Conservation (phyloP, 768 basidiomycete genomes). For the Trametes maxima region DNA sequence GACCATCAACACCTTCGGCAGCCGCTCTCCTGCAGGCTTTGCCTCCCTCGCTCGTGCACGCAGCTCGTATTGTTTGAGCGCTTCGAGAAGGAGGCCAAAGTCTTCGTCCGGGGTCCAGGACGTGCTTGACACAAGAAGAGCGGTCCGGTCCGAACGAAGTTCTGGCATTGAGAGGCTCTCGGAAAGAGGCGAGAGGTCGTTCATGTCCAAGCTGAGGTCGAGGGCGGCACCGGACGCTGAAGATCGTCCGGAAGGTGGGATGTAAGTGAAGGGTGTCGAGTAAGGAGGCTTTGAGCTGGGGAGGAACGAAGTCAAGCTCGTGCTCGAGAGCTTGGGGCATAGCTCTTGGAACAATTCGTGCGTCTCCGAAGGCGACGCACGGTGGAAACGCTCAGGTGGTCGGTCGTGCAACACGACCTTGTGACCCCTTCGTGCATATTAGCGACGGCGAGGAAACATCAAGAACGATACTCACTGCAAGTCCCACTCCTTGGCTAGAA, state of each 20-base stretch:
- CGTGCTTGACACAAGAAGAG: slow-evolving; percentile 87
- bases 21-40: slow-evolving; percentile 13
- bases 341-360: slow-evolving; percentile 71
- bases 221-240: background rate
- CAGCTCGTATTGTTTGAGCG: slow-evolving; percentile 69
- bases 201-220: slow-evolving; percentile 2
- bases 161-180: slow-evolving; percentile 40
- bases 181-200: slow-evolving; percentile 20
- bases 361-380: slow-evolving; percentile 64
- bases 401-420: slow-evolving; percentile 85
- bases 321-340: slow-evolving; percentile 54
- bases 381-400: slow-evolving; percentile 84
- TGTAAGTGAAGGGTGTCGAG: slow-evolving; percentile 64
- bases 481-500: slow-evolving; percentile 70
- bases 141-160: slow-evolving; percentile 75
- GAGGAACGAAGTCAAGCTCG: slow-evolving; percentile 50
- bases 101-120: slow-evolving; percentile 99
- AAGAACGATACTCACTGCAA: slow-evolving; percentile 57
- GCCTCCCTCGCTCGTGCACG: slow-evolving; percentile 45
- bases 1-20: slow-evolving; percentile 81
- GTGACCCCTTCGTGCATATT: slow-evolving; percentile 58
- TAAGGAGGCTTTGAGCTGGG: slow-evolving; percentile 55
- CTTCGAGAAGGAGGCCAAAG: slow-evolving; percentile 80
- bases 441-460: slow-evolving; percentile 2
- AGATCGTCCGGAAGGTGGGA: slow-evolving; percentile 30